Evolutionary conservation across 768 basidiomycete genomes (phyloP), one percentile per base, ranked within the genome.

Genomic region (Tephrocybe rancida): DNA sequence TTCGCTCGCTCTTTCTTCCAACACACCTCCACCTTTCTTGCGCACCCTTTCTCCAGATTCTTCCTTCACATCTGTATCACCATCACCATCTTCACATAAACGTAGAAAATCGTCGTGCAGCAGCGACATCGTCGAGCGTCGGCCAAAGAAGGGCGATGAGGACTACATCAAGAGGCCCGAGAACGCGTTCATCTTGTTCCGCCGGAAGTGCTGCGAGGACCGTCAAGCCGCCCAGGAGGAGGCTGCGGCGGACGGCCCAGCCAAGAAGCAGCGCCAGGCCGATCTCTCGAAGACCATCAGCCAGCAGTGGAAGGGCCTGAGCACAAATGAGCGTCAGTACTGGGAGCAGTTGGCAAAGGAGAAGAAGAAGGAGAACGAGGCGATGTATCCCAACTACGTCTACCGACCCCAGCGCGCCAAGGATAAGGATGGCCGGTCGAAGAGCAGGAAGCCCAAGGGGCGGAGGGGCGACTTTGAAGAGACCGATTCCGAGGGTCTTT

Each of bases 181-280:
- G 72, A 90, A 91, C 63, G 89, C 89, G 7, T 91, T 91, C 76
- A 91, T 91, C 67, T 79, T 91, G 50, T 91, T 91, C 80, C 83
- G 89, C 50, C 81, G 88, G 61, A 84, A 87, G 63, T 88, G 86
- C 70, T 88, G 85, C 70, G 85, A 87, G 69, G 85, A 88, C 46
- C 82, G 84, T 29, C 83, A 87, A 67, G 72, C 74, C 13, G 78
- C 79, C 41, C 74, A 72, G 49, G 82, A 81, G 44, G 82, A 82
- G 47, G 78, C 69, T 16, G 44, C 64, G 19, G 55, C 66, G 1
- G 71, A 70, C 14, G 68, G 70, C 1, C 77, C 81, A 4, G 67
- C 79, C 13, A 90, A 88, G 82, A 89, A 88, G 67, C 84, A 87
- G 67, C 83, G 70, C 41, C 69, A 76, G 58, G 74, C 88, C 8